phyloP scores from a whole-genome alignment of 768 basidiomycete genomes.

The Amanita pseudoporphyria region DNA sequence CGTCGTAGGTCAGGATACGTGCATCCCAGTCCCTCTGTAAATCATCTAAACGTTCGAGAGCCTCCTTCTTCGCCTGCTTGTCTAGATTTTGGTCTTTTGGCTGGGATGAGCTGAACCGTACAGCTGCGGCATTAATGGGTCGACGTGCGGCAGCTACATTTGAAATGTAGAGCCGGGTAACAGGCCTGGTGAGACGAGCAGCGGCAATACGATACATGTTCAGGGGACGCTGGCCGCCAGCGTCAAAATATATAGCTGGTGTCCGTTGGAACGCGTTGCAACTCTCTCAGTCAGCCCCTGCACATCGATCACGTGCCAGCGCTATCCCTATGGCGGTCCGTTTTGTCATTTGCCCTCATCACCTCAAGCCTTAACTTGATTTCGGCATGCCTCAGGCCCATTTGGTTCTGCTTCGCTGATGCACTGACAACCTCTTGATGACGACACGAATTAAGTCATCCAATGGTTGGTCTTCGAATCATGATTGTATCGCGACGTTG shows the following conservation, averaged over 20 bases:
- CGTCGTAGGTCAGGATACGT: conserved; percentile 64
- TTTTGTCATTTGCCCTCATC: too few relatives aligned
- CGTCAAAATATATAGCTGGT: too few relatives aligned
- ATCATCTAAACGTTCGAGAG: conserved; percentile 26
- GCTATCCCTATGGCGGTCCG: too few relatives aligned
- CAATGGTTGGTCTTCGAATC: too few relatives aligned
- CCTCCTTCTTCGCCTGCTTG: conserved; percentile 20
- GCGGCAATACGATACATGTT: conserved; percentile 22
- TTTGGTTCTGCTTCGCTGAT: too few relatives aligned
- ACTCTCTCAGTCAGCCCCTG: too few relatives aligned
- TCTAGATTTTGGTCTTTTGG: conserved; percentile 17
- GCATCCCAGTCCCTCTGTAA: conserved; percentile 70
- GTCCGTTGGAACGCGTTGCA: too few relatives aligned
- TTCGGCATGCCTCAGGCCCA: too few relatives aligned
- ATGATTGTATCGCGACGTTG: too few relatives aligned
- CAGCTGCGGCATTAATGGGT: not conserved
- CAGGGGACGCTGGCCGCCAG: not conserved
- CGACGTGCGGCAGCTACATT: not conserved
- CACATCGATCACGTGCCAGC: not conserved
- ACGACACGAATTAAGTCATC: too few relatives aligned
- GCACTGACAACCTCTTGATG: too few relatives aligned
- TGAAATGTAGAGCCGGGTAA: conserved; percentile 4
- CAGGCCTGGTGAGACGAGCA: conserved; percentile 15
- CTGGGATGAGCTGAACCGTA: conserved; percentile 27
- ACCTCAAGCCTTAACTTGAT: too few relatives aligned